Evolutionary conservation across 495 filamentous ascomycete species (phyloP).

Genomic region (Neurospora sp.): DNA sequence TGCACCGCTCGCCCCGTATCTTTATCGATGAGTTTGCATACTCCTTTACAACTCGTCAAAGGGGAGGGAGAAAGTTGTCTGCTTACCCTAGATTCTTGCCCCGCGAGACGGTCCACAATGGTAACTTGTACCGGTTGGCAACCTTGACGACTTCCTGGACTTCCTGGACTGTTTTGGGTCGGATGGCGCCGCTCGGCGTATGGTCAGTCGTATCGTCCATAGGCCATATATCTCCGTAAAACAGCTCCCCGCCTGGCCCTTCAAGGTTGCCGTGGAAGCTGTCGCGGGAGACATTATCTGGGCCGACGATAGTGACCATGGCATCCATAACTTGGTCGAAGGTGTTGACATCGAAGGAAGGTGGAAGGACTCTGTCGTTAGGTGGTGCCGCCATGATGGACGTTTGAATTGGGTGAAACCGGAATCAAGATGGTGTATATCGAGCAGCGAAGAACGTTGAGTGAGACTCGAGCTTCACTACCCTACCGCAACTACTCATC

Average conservation of each 20-base stretch:
- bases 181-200: neutral
- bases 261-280: neutral
- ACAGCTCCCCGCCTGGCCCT: neutral
- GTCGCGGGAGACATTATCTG: neutral
- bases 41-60: neutral
- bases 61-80: neutral
- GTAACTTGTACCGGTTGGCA: constrained; percentile 32
- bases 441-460: neutral
- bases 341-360: neutral
- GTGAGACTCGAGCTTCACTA: neutral
- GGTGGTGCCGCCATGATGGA: neutral
- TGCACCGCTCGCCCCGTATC: constrained; percentile 45
- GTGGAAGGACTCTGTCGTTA: neutral
- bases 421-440: neutral
- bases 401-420: neutral
- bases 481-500: no score
- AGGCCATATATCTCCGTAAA: neutral
- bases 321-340: neutral
- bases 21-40: constrained; percentile 9
- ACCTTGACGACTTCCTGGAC: constrained; percentile 6
- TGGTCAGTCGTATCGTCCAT: neutral
- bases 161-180: constrained; percentile 3
- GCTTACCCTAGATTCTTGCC: constrained; percentile 37
- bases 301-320: neutral
- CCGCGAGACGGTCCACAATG: constrained; percentile 36